Evolutionary conservation across 352 stramenopile species (phyloP), one percentile per base, ranked within the genome.

Genomic region (Phytophthora brassicae): DNA sequence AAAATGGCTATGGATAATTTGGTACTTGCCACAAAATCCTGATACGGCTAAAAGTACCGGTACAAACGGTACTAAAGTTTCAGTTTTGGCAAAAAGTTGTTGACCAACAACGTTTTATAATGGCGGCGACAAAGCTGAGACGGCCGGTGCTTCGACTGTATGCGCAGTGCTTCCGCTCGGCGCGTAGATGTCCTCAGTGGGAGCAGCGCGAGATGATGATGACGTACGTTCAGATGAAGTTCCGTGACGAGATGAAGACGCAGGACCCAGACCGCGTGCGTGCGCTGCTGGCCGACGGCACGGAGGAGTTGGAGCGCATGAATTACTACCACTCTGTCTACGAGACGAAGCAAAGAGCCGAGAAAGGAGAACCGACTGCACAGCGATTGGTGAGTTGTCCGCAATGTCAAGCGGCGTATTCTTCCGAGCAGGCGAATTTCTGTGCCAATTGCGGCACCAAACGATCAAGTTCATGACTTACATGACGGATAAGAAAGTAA

Each of bases 271-370:
- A 80, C 16, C 77, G 78, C 13, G 78, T 95, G 38, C 68, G 63
- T 28, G 56, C 62, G 19, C 42, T 94, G 47, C 43, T 95, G 43
- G 72, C 66, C 16, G 83, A 95, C 39, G 83, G 68, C 8, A 66
- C 56, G 20, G 86, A 95, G 61, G 84, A 95, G 56, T 77, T 95
- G 19, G 76, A 88, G 31, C 84, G 78, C 19, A 95, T 95, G 86
- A 75, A 94, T 29, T 95, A 94, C 57, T 95, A 90, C 55, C 86
- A 95, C 66, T 88, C 79, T 2, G 71, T 95, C 33, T 94, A 92
- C 57, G 66, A 81, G 48, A 66, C 75, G 20, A 92, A 90, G 54
- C 70, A 91, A 49, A 64, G 63, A 19, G 57, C 75, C 24, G 44
- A 72, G 45, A 33, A 14, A 7, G 42, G 11, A 13, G 48, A 1